These are phyloP conservation scores for Zygosaccharomyces pseudobailii DNA, from an alignment of 1,139 yeast species.

Conservation along the genomic window DNA sequence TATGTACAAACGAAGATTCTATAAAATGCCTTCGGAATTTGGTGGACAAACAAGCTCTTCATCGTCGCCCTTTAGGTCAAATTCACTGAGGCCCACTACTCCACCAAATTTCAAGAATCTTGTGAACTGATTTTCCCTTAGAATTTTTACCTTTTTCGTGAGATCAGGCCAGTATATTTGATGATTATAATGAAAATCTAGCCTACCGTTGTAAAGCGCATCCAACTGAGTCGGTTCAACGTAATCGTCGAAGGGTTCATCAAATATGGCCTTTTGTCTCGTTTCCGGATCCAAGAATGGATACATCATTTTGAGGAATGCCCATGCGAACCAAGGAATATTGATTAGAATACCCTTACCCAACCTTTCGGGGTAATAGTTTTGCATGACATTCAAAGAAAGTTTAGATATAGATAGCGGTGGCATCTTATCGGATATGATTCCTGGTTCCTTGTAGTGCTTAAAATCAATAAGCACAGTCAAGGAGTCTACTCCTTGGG, in stretches of 20 bases:
- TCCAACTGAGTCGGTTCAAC: conserved; percentile 78
- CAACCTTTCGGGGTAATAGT: conserved; percentile 88
- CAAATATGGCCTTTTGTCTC: conserved; percentile 79
- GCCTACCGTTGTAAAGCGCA: conserved; percentile 70
- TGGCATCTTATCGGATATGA: conserved; percentile 34
- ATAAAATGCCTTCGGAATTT: conserved; percentile 8
- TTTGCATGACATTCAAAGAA: conserved; percentile 80
- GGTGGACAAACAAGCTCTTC: conserved; percentile 41
- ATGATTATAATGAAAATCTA: conserved; percentile 76
- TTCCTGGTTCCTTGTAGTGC: conserved; percentile 47
- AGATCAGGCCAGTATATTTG: conserved; percentile 74
- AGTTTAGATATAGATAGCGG: conserved; percentile 54
- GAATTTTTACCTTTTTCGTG: conserved; percentile 49
- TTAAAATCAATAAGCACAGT: conserved; percentile 88
- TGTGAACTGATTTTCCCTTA: conserved; percentile 47
- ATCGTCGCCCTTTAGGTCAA: conserved; percentile 57
- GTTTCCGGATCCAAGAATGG: conserved; percentile 93
- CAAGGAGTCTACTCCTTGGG: conserved; percentile 88
- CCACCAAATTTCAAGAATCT: conserved; percentile 64
- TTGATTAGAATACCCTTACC: conserved; percentile 84
- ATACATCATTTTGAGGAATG: conserved; percentile 77
- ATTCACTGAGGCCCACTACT: conserved; percentile 70
- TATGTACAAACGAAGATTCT: background rate
- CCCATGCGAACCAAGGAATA: conserved; percentile 85
- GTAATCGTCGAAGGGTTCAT: conserved; percentile 75